Evolutionary conservation across 805 yeast species (phyloP), one percentile per base, ranked within the genome.

Genomic region (Lipomyces sp.): DNA sequence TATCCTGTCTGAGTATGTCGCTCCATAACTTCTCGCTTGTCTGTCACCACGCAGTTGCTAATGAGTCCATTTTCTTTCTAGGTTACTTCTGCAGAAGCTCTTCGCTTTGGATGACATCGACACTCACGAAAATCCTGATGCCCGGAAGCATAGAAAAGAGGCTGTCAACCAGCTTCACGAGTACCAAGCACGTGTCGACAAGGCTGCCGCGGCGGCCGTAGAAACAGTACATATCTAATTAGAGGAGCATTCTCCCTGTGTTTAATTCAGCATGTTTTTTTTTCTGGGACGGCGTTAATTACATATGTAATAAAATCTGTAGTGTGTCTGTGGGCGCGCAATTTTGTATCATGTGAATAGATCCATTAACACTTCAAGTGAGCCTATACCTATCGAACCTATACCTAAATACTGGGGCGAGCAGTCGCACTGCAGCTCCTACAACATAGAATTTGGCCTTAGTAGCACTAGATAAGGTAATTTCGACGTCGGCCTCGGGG

Each of bases 41-140:
- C 14, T 13, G 48, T 8, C 43, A 7, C 33, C 16, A 16, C 22
- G 24, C 23, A n/a, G n/a, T n/a, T n/a, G n/a, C n/a, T n/a, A n/a
- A n/a, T n/a, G 32, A 31, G 26, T n/a, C 21, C n/a, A 18, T 14
- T 24, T 16, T 18, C 16, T 22, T 8, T 32, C 18, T 35, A 52
- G 57, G 24, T 35, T 60, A 5, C 46, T 61, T n/a, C 49, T 61
- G 21, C 64, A 55, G 33, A 59, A 53, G 21, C 36, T 60, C 39
- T 60, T 60, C 29, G 47, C 49, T 4, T 55, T 60, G 10, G 64
- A 60, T 39, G 63, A 51, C 19, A 39, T 61, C 18, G 65, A 59
- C 45, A 60, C 60, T n/a, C 49, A 54, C 16, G 63, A 48, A 13
- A 49, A 61, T 33, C 62, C 60, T 6, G 64, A 56, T 16, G 59